Conservation (phyloP, 2,329 filamentous ascomycete genomes). For the Microsporum canis region DNA sequence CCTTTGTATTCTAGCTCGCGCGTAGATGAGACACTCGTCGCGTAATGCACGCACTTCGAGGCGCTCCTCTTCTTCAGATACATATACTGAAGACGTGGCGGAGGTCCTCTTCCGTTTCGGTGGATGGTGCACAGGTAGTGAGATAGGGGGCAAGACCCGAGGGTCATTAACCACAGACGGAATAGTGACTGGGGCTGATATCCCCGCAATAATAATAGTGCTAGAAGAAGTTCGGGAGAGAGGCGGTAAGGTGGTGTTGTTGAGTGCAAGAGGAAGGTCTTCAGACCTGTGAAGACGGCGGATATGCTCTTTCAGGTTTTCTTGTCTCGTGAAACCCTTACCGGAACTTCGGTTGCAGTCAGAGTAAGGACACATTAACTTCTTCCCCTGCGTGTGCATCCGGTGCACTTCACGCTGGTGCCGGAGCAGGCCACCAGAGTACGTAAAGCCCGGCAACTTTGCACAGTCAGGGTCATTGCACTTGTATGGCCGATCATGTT, state of each 20-base stretch:
- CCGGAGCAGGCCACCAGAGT: slow-evolving; percentile 76
- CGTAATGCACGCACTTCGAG: slow-evolving; percentile 40
- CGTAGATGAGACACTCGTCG: slow-evolving; percentile 56
- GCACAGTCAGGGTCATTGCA: slow-evolving; percentile 74
- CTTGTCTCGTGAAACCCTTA: slow-evolving; percentile 81
- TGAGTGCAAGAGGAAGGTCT: slow-evolving; percentile 3
- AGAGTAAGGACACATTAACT: slow-evolving; percentile 72
- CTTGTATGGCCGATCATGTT: slow-evolving; percentile 87
- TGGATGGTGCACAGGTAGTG: slow-evolving; percentile 4
- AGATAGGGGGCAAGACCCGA: background rate
- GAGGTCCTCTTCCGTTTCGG: slow-evolving; percentile 24
- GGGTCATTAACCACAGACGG: background rate
- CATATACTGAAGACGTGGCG: slow-evolving; percentile 17
- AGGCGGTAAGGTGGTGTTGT: background rate
- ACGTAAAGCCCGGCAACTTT: slow-evolving; percentile 88
- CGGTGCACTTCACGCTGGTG: slow-evolving; percentile 91
- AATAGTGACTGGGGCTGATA: background rate
- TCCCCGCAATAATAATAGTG: slow-evolving; percentile 1
- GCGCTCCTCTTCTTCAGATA: slow-evolving; percentile 13
- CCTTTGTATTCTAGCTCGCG: slow-evolving; percentile 51
- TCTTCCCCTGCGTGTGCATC: slow-evolving; percentile 79
- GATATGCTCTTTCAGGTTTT: slow-evolving; percentile 89
- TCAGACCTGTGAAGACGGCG: slow-evolving; percentile 65
- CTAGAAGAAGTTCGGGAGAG: background rate
- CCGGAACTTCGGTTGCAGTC: slow-evolving; percentile 85